Evolutionary conservation across 495 filamentous ascomycete species (phyloP), one percentile per base, ranked within the genome.

Genomic region (Stereocaulon alpinum): DNA sequence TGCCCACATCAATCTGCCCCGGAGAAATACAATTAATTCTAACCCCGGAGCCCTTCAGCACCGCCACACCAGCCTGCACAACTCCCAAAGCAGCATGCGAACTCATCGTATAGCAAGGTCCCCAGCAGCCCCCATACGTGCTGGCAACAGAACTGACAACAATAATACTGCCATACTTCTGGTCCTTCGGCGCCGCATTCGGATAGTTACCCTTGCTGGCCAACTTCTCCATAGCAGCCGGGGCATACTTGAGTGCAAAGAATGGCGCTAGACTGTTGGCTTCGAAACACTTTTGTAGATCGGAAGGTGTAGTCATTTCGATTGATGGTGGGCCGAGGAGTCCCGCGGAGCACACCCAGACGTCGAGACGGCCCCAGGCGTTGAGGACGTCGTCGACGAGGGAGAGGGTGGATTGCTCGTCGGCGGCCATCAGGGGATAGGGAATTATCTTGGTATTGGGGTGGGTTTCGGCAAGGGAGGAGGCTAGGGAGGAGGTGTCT

Each of bases 331-430:
- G 81, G 6, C 78, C 80, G 7, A 82, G 74, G 11, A 83, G 73
- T 10, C 76, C 77, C 1, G 79, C 78, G 18, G 72, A 76, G 56
- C 76, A 80, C 14, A 81, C 74, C 79, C 80, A 85, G 56, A 83
- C 73, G 66, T 85, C 82, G 18, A 83, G 70, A 5, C 80, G 66
- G 48, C 82, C 82, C 72, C 75, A 84, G 11, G 76, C 58, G 57
- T 82, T 82, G 30, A 85, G 72, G 40, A 83, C 71, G 58, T 85
- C 82, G 65, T 85, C 82, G 64, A 85, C 81, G 17, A 85, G 70
- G 40, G 64, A 69, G 11, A 85, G 73, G 12, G 82, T 85, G 58
- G 80, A 78, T 64, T 82, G 76, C 64, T 85, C 81, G 50, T 72
- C 73, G 6, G 77, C 72, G 42, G 78, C 70, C 57, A 73, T 72